Conservation (phyloP, 805 yeast species). For the Barnettozyma botsteinii region DNA sequence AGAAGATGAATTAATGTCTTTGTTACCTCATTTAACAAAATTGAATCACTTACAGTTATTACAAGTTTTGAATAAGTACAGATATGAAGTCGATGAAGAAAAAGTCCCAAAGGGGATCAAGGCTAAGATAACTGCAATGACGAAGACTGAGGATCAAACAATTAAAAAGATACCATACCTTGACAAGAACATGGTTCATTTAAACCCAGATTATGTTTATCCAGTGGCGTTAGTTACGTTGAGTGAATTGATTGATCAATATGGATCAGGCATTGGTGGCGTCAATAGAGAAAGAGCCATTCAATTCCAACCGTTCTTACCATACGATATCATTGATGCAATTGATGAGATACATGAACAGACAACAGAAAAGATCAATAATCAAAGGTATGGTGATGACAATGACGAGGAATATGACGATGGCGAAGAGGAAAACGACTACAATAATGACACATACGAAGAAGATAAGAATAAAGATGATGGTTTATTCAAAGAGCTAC, state of each 20-base stretch:
- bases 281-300: slow-evolving; percentile 45
- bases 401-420: slow-evolving; percentile 13
- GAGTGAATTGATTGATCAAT: slow-evolving; percentile 63
- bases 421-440: slow-evolving; percentile 9
- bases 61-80: slow-evolving; percentile 67
- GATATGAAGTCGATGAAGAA: slow-evolving; percentile 77
- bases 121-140: slow-evolving; percentile 10
- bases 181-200: slow-evolving; percentile 29
- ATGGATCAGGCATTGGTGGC: slow-evolving; percentile 74
- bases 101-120: slow-evolving; percentile 42
- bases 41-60: slow-evolving; percentile 67
- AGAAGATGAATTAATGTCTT: slow-evolving; percentile 54
- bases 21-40: slow-evolving; percentile 45
- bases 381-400: slow-evolving; percentile 13
- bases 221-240: slow-evolving; percentile 67
- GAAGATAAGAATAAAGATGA: slow-evolving; percentile 33
- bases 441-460: slow-evolving; percentile 12
- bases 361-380: slow-evolving; percentile 18
- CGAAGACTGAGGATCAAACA: slow-evolving; percentile 12
- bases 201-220: slow-evolving; percentile 33
- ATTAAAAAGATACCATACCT: slow-evolving; percentile 16
- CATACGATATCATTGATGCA: slow-evolving; percentile 62
- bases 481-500: slow-evolving; percentile 43
- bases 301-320: slow-evolving; percentile 65
- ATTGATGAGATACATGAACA: slow-evolving; percentile 61